These are phyloP conservation scores for Colletotrichum siamense DNA, from an alignment of 2,329 filamentous ascomycete genomes.

Conservation along the genomic window DNA sequence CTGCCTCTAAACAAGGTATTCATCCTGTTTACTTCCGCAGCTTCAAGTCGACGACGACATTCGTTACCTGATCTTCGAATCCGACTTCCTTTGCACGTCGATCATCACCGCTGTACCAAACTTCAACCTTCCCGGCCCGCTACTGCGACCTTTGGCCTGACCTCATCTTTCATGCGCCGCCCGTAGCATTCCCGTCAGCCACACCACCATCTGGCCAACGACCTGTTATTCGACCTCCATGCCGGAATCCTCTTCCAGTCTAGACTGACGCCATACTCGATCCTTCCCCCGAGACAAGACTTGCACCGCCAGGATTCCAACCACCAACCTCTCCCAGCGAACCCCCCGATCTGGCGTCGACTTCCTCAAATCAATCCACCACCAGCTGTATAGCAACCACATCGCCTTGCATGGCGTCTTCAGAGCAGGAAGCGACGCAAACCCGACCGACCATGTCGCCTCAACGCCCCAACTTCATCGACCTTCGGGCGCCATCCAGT, in stretches of 20 bases:
- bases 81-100: background rate
- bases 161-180: slow-evolving; percentile 24
- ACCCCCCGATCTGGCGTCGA: background rate
- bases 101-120: background rate
- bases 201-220: slow-evolving; percentile 3
- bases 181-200: slow-evolving; percentile 17
- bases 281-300: slow-evolving; percentile 24
- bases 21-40: background rate
- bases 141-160: slow-evolving; percentile 20
- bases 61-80: background rate
- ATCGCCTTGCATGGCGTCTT: slow-evolving; percentile 12
- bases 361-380: background rate
- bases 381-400: background rate
- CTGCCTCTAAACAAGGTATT: slow-evolving; percentile 6
- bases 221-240: slow-evolving; percentile 13
- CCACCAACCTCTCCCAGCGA: slow-evolving; percentile 14
- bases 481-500: slow-evolving; percentile 61
- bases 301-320: slow-evolving; percentile 19
- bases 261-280: slow-evolving; percentile 26
- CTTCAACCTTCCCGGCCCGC: background rate
- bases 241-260: slow-evolving; percentile 1
- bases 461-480: slow-evolving; percentile 62
- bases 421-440: background rate
- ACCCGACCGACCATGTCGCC: slow-evolving; percentile 47
- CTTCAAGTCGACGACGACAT: slow-evolving; percentile 5